Conservation (phyloP, 1,284 basidiomycete species). For the Rhodotorula sp. region DNA sequence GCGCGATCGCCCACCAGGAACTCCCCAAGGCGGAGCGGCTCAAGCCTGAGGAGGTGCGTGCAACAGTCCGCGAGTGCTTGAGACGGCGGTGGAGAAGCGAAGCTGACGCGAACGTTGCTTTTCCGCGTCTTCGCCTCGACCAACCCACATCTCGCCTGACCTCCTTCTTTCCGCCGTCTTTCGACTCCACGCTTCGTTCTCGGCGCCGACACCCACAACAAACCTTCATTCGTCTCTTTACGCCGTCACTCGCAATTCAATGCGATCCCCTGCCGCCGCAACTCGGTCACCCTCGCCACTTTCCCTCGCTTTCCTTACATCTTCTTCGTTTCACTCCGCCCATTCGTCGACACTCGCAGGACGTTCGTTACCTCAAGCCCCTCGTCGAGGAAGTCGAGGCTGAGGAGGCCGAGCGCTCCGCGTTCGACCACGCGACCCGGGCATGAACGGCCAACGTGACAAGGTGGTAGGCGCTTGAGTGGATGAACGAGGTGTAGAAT, state of each 20-base stretch:
- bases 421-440: constrained; percentile 67
- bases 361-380: constrained; percentile 83
- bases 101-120: neutral
- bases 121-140: neutral
- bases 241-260: no score
- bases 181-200: no score
- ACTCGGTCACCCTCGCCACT: neutral
- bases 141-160: neutral
- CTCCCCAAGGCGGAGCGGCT: constrained; percentile 86
- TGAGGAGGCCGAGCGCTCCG: constrained; percentile 74
- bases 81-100: neutral
- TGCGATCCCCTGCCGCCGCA: no score
- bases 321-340: neutral
- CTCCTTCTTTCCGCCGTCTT: no score
- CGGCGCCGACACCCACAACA: no score
- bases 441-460: neutral
- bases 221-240: no score
- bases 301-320: neutral
- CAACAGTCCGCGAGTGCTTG: neutral
- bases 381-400: constrained; percentile 70
- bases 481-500: no score
- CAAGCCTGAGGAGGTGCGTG: constrained; percentile 70
- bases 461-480: no score
- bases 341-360: constrained; percentile 56
- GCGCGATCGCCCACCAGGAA: constrained; percentile 70